Conservation (phyloP, 768 basidiomycete genomes). For the Leccinum arenicola region DNA sequence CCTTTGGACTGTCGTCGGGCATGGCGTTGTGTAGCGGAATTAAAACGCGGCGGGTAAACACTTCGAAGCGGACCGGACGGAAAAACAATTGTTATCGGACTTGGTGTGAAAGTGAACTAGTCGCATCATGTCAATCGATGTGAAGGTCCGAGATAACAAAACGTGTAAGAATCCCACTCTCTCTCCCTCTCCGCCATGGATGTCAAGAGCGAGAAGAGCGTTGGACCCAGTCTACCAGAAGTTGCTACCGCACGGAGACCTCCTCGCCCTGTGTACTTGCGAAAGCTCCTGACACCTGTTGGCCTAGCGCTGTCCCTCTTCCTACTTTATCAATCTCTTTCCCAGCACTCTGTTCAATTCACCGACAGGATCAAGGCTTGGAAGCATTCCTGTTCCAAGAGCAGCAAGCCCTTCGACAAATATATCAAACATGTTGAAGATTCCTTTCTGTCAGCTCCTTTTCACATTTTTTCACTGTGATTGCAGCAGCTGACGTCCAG, state of each 20-base stretch:
- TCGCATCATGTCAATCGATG: too few species aligned
- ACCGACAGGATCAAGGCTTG: conserved; percentile 5
- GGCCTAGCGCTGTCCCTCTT: conserved; percentile 7
- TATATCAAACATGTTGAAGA: conserved; percentile 27
- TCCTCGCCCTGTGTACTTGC: neutral
- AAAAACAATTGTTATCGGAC: too few species aligned
- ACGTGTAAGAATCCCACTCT: neutral
- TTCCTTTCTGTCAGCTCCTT: conserved; percentile 34
- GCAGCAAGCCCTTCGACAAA: conserved; percentile 8
- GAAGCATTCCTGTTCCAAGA: conserved; percentile 7
- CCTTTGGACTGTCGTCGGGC: conserved; percentile 15
- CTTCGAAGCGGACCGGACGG: too few species aligned
- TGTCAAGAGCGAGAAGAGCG: conserved; percentile 12
- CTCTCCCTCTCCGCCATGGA: conserved; percentile 12
- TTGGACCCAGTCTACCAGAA: conserved; percentile 7
- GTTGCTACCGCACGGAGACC: conserved; percentile 2
- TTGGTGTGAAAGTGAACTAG: too few species aligned
- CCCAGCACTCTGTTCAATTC: neutral
- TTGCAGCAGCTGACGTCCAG: neutral
- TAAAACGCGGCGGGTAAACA: too few species aligned
- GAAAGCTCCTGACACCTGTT: conserved; percentile 4
- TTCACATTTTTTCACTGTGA: neutral
- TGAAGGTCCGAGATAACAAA: too few species aligned
- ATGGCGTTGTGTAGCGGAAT: conserved; percentile 4
- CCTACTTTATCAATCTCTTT: conserved; percentile 11